phyloP scores from a whole-genome alignment of 2,329 filamentous ascomycete genomes.

The Tolypocladium pustulatum region DNA sequence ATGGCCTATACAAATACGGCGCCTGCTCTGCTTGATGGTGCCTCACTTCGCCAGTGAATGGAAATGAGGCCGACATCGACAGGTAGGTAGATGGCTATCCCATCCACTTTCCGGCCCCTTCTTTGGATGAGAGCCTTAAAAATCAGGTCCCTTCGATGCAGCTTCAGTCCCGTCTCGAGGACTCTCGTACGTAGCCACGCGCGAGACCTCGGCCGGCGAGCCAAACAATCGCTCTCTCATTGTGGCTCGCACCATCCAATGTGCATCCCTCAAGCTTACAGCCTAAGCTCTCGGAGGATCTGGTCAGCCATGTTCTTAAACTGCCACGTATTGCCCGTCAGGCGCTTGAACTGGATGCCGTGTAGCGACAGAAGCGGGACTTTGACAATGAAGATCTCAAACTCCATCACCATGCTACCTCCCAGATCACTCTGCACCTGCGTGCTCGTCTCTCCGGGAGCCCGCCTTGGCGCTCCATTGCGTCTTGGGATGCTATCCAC shows the following conservation, averaged over 20 bases:
- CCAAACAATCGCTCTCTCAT: not conserved
- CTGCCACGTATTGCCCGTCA: conserved; percentile 93
- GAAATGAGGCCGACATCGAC: not conserved
- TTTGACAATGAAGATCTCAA: conserved; percentile 97
- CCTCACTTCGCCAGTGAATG: not conserved
- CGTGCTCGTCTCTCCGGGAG: conserved; percentile 80
- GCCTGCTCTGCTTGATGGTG: conserved; percentile 3
- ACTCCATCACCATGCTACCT: conserved; percentile 72
- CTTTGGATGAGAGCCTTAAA: not conserved
- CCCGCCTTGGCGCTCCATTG: conserved; percentile 40
- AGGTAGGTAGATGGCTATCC: not conserved
- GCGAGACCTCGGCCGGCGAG: not conserved
- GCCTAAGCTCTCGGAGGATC: conserved; percentile 74
- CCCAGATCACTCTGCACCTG: conserved; percentile 86
- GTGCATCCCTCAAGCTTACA: conserved; percentile 40
- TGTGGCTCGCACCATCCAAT: too few relatives aligned
- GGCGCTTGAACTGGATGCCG: conserved; percentile 96
- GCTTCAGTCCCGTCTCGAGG: not conserved
- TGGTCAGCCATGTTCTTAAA: conserved; percentile 98
- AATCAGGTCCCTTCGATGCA: not conserved
- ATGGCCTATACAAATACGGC: conserved; percentile 11
- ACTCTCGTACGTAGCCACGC: not conserved
- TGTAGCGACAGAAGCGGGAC: conserved; percentile 87
- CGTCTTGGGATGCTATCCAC: conserved; percentile 59
- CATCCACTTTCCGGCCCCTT: not conserved